Percentiles rank a stretch among this genome's conserved stretches.
These are phyloP conservation scores for Ceratorhiza oryzae-sativae DNA, from an alignment of 1,284 basidiomycete species.

Conservation along the genomic window DNA sequence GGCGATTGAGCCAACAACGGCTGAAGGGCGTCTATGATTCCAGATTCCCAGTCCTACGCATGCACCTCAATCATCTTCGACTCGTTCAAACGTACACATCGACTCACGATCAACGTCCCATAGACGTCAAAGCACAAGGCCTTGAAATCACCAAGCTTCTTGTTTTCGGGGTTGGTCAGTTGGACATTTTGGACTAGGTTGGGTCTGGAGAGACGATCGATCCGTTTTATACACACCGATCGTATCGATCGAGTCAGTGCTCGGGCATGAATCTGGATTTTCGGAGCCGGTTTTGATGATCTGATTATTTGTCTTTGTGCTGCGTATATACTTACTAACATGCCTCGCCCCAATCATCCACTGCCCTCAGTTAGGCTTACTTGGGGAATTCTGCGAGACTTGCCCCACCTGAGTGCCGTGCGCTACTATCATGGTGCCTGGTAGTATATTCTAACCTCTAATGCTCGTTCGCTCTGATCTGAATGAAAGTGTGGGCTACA, in stretches of 20 bases:
- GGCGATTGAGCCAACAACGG: conserved; percentile 60
- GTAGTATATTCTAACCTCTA: too few species aligned
- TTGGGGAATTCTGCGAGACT: too few species aligned
- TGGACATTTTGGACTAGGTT: not conserved
- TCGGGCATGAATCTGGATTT: not conserved
- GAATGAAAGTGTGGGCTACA: too few species aligned
- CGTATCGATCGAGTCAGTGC: not conserved
- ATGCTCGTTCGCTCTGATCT: too few species aligned
- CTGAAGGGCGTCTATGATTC: conserved; percentile 61
- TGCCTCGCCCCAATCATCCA: not conserved
- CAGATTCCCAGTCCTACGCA: conserved; percentile 72
- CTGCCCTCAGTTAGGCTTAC: not conserved
- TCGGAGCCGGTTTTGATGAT: not conserved
- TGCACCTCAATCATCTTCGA: not conserved
- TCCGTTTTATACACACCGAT: conserved; percentile 2
- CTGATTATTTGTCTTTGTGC: not conserved
- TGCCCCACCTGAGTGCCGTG: too few species aligned
- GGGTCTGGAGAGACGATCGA: not conserved
- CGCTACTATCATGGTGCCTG: too few species aligned
- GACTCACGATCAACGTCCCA: conserved; percentile 66
- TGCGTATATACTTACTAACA: not conserved
- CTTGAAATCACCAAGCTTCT: conserved; percentile 57
- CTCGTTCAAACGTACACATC: not conserved
- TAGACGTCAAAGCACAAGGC: conserved; percentile 72
- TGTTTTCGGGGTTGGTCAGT: conserved; percentile 25